Percentiles rank a stretch among this genome's conserved stretches.
Evolutionary conservation across 73 alveolate species (phyloP).

Genomic region (Paramecium sexaurelia): DNA sequence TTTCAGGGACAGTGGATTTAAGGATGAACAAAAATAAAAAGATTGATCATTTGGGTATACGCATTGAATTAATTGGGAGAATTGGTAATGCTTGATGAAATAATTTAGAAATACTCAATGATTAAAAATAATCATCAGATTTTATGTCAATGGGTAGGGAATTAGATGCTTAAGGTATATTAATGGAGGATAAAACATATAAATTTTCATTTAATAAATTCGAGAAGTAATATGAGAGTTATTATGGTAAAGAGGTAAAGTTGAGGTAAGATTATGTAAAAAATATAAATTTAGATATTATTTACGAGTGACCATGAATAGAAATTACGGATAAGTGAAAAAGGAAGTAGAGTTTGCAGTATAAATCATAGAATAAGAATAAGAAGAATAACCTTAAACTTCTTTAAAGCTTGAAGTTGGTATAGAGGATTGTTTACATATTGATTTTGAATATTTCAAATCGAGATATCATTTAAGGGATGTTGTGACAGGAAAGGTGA

Average conservation of each 20-base stretch:
- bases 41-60: constrained; percentile 41
- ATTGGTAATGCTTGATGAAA: constrained; percentile 41
- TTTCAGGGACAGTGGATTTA: constrained; percentile 44
- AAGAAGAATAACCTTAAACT: background rate
- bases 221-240: constrained; percentile 64
- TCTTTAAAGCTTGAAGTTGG: constrained; percentile 37
- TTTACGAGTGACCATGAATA: constrained; percentile 5
- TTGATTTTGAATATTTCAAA: constrained; percentile 97
- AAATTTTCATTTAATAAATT: constrained; percentile 58
- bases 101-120: constrained; percentile 53
- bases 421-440: constrained; percentile 76
- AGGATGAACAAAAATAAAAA: constrained; percentile 42
- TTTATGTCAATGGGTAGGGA: constrained; percentile 66
- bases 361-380: background rate
- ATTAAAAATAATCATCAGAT: constrained; percentile 49
- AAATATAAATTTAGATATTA: constrained; percentile 4
- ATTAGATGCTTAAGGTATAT: constrained; percentile 59
- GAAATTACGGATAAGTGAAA: constrained; percentile 30
- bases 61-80: constrained; percentile 59
- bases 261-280: background rate
- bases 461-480: constrained; percentile 96
- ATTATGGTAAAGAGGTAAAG: constrained; percentile 57
- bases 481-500: constrained; percentile 93
- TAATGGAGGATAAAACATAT: constrained; percentile 50
- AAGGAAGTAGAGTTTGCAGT: constrained; percentile 45